Base-by-base conservation (phyloP, 306 rosid genomes). In the Erythrophleum fordii region DNA sequence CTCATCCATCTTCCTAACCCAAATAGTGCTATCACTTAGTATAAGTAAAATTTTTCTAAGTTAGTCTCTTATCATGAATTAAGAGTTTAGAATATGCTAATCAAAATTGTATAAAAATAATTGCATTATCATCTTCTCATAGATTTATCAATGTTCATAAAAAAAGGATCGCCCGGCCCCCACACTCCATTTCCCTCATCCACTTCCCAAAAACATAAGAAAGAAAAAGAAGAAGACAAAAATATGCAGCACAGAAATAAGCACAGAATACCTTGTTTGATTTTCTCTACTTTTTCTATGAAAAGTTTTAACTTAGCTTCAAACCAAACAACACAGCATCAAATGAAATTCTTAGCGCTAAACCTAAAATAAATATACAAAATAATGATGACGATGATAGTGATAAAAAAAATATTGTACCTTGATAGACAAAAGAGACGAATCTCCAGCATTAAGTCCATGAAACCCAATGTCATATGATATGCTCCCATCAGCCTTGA, bases 401-500 rank as follows among this genome's bases (percentile, higher is more conserved):
- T 45, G 25, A 35, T 25, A 23, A 46, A 61, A 5, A 72, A 18
- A 61, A 71, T 37, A 44, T 42, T 52, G 79, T 91, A 95, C 98
- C 98, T 95, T 87, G 44, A 82, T 28, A 78, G 92, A 88, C 78
- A 87, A 83, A 83, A 31, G 84, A 28, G 87, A 88, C 7, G 96
- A 84, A 66, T 81, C 79, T n/a, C 91, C 97, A 34, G 97, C 90
- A 64, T 83, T 86, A 69, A 95, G 94, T 61, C 99, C 98, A 69
- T 82, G 94, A 92, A 85, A 95, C 53, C 98, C 99, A 75, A 93
- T 80, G 76, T 95, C 84, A 83, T 95, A 95, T 8, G 98, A 79
- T 79, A 92, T 92, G 73, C 78, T 95, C 75, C 99, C 99, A 87
- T 95, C 98, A 72, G 99, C 89, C 87, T 95, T 93, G 82, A 88